A percentile compares a stretch with the other conserved stretches of the same genome.
Conservation (phyloP, 257 asterid genomes). For the Solanum virginianum region DNA sequence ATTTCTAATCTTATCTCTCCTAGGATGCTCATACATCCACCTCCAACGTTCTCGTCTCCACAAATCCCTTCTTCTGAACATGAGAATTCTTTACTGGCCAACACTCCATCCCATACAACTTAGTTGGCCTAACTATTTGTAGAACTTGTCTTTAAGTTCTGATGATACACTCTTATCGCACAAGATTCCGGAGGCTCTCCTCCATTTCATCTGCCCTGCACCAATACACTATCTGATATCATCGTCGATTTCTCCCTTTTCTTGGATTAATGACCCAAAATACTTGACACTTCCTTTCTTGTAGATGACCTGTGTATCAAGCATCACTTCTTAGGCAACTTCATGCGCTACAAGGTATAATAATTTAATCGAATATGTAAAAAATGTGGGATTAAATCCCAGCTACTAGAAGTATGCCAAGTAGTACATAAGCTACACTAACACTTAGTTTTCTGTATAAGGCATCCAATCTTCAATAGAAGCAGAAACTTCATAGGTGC, state of each 20-base stretch:
- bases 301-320: neutral
- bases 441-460: neutral
- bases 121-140: neutral
- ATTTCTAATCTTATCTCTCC: neutral
- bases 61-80: neutral
- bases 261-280: neutral
- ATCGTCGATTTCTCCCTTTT: neutral
- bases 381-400: neutral
- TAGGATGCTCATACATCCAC: neutral
- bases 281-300: neutral
- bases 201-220: neutral
- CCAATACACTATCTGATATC: neutral
- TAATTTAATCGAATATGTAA: neutral
- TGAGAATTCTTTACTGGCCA: neutral
- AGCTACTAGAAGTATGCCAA: neutral
- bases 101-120: neutral
- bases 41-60: neutral
- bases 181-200: neutral
- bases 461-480: neutral
- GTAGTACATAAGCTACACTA: neutral
- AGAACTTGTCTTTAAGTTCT: neutral
- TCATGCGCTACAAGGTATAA: neutral
- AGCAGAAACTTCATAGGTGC: neutral
- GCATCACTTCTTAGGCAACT: neutral
- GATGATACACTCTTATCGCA: neutral